Evolutionary conservation across 2,329 filamentous ascomycete genomes (phyloP), one percentile per base, ranked within the genome.

Genomic region (Penicillium concentricum): DNA sequence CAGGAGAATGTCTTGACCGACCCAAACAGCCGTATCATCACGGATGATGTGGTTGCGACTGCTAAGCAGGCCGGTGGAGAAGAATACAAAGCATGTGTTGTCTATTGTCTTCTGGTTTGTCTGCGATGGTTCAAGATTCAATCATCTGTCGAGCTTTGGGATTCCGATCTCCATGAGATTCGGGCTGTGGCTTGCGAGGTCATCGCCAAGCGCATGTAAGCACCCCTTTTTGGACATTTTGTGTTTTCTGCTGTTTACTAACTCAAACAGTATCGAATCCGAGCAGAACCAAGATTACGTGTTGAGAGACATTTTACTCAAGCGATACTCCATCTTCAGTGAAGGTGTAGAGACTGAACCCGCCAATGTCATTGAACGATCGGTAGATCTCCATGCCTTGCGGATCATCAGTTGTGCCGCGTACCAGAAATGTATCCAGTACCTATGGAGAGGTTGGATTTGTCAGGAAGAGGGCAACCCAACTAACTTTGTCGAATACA

Each of bases 391-490:
- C 26, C 94, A 99, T 72, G 91, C 93, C 1, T 80, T 97, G 44
- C 82, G 84, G 15, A 87, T 99, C 46, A 97, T 97, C 60, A 91
- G 91, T 2, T 93, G 90, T 0, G 92, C 91, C 0, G 93, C 94
- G 26, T 99, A 97, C 73, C 94, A 97, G 67, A 96, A 95, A 77
- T 97, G 93, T 71, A 91, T 97, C 68, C 85, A 83, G 60, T 91
- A 95, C 70, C 86, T 99, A 9, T 99, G 94, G 94, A 86, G 87
- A 60, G 94, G 94, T 22, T 99, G 94, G 94, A 81, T 97, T 9
- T 87, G 96, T n/a, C 94, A 99, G 72, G 91, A 97, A 64, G 92
- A 97, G 66, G 83, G 92, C 48, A 92, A 97, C 66, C 89, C 93
- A 0, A 86, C 87, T n/a, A 87, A 86, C 51, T 99, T 99, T 71